Evolutionary conservation across 768 basidiomycete species (phyloP).

Genomic region (Trametes meyenii): DNA sequence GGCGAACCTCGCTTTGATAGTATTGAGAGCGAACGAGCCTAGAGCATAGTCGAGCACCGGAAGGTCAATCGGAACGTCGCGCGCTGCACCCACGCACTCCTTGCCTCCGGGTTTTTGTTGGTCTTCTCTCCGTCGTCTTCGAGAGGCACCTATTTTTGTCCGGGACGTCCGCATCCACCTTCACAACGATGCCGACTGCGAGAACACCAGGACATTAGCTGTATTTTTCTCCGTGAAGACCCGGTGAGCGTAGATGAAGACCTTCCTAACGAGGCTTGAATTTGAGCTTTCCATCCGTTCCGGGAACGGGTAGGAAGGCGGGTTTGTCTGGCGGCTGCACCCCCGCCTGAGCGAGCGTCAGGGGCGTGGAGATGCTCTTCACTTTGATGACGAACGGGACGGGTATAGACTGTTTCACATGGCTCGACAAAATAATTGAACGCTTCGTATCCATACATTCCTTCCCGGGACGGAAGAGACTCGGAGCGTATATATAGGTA

Average conservation of each 20-base stretch:
- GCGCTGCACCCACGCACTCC: conserved; percentile 23
- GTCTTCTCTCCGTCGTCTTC: background rate
- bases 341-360: conserved; percentile 2
- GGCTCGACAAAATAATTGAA: too few species aligned
- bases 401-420: too few species aligned
- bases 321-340: conserved; percentile 12
- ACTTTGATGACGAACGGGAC: conserved; percentile 27
- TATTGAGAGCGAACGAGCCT: conserved; percentile 12
- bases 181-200: background rate
- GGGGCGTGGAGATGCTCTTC: conserved; percentile 19
- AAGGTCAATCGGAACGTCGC: conserved; percentile 16
- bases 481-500: too few species aligned
- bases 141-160: background rate
- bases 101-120: background rate
- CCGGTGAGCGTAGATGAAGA: conserved; percentile 10
- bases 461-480: too few species aligned
- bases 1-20: conserved; percentile 8
- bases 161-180: background rate
- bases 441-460: too few species aligned
- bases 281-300: background rate
- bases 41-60: conserved; percentile 16
- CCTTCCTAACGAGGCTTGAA: conserved; percentile 18
- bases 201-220: background rate
- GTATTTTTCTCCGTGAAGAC: background rate
- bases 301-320: conserved; percentile 12